Base-by-base conservation (phyloP, 306 rosid species). In the Hippophae rhamnoides region DNA sequence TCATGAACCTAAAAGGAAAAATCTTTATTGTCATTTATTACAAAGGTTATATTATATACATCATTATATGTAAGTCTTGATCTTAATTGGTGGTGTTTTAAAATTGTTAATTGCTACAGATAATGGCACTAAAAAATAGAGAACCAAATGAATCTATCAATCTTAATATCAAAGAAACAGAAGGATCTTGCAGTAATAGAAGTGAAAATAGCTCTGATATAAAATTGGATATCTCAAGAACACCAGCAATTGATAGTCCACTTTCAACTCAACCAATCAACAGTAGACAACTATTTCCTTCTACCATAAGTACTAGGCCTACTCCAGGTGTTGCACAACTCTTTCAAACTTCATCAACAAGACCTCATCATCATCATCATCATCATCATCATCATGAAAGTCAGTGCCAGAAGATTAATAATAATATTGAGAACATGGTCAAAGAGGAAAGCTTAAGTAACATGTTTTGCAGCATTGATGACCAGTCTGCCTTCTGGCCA, bases 201-300 rank as follows among this genome's bases (percentile, higher is more conserved):
- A 93, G 99, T 69, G 99, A 93, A 54, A 89, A 89, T 72, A 93
- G 96, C 73, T 89, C 99, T 47, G 99, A 93, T 7, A 85, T 89
- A 56, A 93, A 86, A 69, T 74, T 92, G 74, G 99, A 92, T 55
- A 92, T 85, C 50, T 85, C 99, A 68, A 85, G 95, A 68, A 82
- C 95, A 59, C 77, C 88, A 47, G 88, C 97, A 2, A 84, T 81
- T 47, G 99, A 93, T 38, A 93, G 95, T 65, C 38, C 38, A 31
- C 38, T 31, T 31, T 31, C 38, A 31, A 2, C 38, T 31, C 89
- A 95, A 62, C 60, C 73, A 62, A 67, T 31, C 38, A 31, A 69
- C 43, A 68, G 86, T 73, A 75, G 80, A 70, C 48, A 81, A 5
- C 64, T 86, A 57, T 93, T 93, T 56, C 86, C 95, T 62, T 38